These are phyloP conservation scores for Clitopilus passeckerianus DNA, from an alignment of 768 basidiomycete genomes.

Conservation along the genomic window DNA sequence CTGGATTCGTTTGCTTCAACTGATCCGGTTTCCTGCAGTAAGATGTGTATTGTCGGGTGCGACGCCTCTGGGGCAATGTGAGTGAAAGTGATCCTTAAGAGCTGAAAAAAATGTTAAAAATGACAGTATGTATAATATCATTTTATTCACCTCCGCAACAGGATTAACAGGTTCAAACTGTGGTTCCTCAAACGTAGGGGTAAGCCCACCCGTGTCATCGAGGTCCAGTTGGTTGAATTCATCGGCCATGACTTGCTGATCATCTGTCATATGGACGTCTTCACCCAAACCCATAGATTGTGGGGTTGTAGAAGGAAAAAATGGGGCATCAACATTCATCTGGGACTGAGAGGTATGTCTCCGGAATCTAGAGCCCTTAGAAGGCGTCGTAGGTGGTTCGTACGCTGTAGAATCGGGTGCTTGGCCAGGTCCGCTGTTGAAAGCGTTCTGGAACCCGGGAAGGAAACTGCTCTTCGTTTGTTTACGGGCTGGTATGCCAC, in stretches of 20 bases:
- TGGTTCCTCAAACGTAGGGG: constrained; percentile 1
- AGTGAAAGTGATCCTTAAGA: constrained; percentile 56
- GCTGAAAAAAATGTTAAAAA: constrained; percentile 26
- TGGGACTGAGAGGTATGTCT: constrained; percentile 1
- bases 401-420: constrained; percentile 21
- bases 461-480: constrained; percentile 24
- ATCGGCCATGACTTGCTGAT: constrained; percentile 13
- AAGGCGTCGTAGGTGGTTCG: constrained; percentile 10
- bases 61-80: constrained; percentile 38
- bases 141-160: constrained; percentile 46
- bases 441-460: constrained; percentile 54
- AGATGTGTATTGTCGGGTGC: constrained; percentile 46
- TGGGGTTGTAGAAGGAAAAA: constrained; percentile 17
- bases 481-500: constrained; percentile 6
- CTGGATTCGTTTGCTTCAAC: background rate
- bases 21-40: constrained; percentile 33
- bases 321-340: constrained; percentile 6
- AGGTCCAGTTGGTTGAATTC: constrained; percentile 2
- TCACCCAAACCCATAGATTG: constrained; percentile 15
- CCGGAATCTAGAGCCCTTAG: constrained; percentile 10
- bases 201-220: background rate
- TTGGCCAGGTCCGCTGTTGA: constrained; percentile 26
- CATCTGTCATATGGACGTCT: constrained; percentile 30
- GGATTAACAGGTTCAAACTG: constrained; percentile 40
- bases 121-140: background rate